Conservation (phyloP, 2,329 filamentous ascomycete genomes). For the Penicillium sp. region DNA sequence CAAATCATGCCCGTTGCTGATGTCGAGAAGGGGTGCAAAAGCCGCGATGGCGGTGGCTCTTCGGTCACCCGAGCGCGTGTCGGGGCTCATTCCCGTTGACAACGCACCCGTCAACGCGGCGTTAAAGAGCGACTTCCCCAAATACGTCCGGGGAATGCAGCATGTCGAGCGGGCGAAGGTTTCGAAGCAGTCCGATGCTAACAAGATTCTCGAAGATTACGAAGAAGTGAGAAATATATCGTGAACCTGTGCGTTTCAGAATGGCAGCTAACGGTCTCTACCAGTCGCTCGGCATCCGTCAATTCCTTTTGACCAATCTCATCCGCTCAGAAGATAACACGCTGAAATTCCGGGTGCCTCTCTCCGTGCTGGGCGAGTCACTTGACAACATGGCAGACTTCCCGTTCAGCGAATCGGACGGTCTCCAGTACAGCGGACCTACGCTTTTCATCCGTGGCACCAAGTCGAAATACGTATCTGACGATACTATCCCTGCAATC, state of each 20-base stretch:
- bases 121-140: slow-evolving; percentile 70
- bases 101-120: slow-evolving; percentile 84
- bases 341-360: slow-evolving; percentile 75
- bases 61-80: slow-evolving; percentile 63
- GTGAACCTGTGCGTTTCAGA: not conserved
- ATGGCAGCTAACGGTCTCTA: not conserved
- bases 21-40: slow-evolving; percentile 73
- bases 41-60: slow-evolving; percentile 85
- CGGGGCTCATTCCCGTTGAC: slow-evolving; percentile 78
- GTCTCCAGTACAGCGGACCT: slow-evolving; percentile 68
- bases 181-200: slow-evolving; percentile 71
- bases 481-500: slow-evolving; percentile 40
- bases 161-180: slow-evolving; percentile 69
- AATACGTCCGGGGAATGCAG: slow-evolving; percentile 82
- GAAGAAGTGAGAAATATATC: slow-evolving; percentile 56
- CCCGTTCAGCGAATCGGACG: slow-evolving; percentile 72
- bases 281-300: slow-evolving; percentile 70
- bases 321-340: slow-evolving; percentile 55
- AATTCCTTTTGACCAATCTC: slow-evolving; percentile 89
- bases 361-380: slow-evolving; percentile 65
- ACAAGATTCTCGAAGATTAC: slow-evolving; percentile 71
- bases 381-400: slow-evolving; percentile 83
- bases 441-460: slow-evolving; percentile 68
- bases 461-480: slow-evolving; percentile 40
- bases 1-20: not conserved